Percentiles rank a stretch among this genome's conserved stretches.
Evolutionary conservation across 352 stramenopile species (phyloP).

Genomic region (Phytophthora vignae): DNA sequence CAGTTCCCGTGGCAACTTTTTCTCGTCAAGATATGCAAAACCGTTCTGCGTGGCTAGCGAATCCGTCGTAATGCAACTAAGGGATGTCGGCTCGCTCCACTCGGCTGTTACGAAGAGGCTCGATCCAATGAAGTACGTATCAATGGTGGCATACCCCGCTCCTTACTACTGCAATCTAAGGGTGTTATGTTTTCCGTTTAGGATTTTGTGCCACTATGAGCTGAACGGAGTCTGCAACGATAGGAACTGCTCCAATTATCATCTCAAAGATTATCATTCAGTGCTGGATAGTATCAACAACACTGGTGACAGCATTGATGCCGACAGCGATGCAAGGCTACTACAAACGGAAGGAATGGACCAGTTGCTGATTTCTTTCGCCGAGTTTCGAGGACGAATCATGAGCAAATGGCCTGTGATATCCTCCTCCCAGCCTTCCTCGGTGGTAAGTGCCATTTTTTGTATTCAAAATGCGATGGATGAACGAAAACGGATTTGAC

Average conservation of each 20-base stretch:
- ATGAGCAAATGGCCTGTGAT: slow-evolving; percentile 60
- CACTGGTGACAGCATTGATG: background rate
- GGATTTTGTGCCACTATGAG: slow-evolving; percentile 77
- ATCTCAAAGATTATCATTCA: slow-evolving; percentile 63
- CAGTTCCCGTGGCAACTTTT: background rate
- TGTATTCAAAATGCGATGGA: background rate
- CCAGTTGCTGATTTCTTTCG: slow-evolving; percentile 51
- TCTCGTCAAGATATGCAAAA: slow-evolving; percentile 24
- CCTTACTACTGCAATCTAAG: slow-evolving; percentile 8
- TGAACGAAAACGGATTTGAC: background rate
- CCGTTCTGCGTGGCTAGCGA: slow-evolving; percentile 49
- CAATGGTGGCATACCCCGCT: background rate
- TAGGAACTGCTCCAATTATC: slow-evolving; percentile 69
- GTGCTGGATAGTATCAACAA: background rate
- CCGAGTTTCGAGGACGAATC: slow-evolving; percentile 44
- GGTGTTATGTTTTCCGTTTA: slow-evolving; percentile 21
- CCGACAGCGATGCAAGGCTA: slow-evolving; percentile 9
- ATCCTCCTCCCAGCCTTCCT: slow-evolving; percentile 11
- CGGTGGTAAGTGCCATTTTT: slow-evolving; percentile 27
- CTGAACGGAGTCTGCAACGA: slow-evolving; percentile 83
- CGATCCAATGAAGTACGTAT: slow-evolving; percentile 67
- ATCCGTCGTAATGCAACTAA: slow-evolving; percentile 54
- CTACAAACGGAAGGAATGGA: slow-evolving; percentile 35
- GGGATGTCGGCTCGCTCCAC: background rate
- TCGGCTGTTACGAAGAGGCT: slow-evolving; percentile 27